phyloP scores from a whole-genome alignment of 2,329 filamentous ascomycete genomes.

The Zasmidium angulare region DNA sequence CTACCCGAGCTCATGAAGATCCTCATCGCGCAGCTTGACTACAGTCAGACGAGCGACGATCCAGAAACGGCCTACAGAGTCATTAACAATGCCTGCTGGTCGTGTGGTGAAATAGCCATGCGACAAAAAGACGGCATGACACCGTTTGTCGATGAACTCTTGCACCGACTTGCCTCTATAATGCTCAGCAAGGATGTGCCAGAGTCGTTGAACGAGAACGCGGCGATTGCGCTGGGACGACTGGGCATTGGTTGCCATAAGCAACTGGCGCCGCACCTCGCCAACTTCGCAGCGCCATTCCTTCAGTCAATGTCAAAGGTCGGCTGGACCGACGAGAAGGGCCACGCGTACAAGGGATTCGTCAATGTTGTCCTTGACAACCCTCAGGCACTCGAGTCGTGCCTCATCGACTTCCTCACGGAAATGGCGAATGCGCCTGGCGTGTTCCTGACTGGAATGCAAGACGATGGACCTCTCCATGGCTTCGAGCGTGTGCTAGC shows the following conservation, averaged over 20 bases:
- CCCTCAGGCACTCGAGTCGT: slow-evolving; percentile 87
- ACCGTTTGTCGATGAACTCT: slow-evolving; percentile 73
- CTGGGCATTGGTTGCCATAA: slow-evolving; percentile 78
- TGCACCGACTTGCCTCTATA: slow-evolving; percentile 76
- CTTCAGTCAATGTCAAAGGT: slow-evolving; percentile 79
- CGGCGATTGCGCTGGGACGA: slow-evolving; percentile 86
- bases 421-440: slow-evolving; percentile 71
- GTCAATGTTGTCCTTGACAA: slow-evolving; percentile 80
- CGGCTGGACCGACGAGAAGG: slow-evolving; percentile 88
- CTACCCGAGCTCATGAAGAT: slow-evolving; percentile 74
- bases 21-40: slow-evolving; percentile 82
- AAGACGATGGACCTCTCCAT: slow-evolving; percentile 60
- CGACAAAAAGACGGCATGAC: slow-evolving; percentile 70
- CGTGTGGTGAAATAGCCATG: slow-evolving; percentile 86
- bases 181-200: slow-evolving; percentile 83
- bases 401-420: slow-evolving; percentile 76
- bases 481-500: slow-evolving; percentile 66
- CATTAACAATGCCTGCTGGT: slow-evolving; percentile 98
- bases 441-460: slow-evolving; percentile 60
- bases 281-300: slow-evolving; percentile 79
- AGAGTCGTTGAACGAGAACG: slow-evolving; percentile 86
- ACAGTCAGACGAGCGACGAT: slow-evolving; percentile 68
- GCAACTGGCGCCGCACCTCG: slow-evolving; percentile 73
- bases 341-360: slow-evolving; percentile 88
- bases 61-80: slow-evolving; percentile 86